Base-by-base conservation (phyloP, 768 basidiomycete genomes). In the Boletales sp. region DNA sequence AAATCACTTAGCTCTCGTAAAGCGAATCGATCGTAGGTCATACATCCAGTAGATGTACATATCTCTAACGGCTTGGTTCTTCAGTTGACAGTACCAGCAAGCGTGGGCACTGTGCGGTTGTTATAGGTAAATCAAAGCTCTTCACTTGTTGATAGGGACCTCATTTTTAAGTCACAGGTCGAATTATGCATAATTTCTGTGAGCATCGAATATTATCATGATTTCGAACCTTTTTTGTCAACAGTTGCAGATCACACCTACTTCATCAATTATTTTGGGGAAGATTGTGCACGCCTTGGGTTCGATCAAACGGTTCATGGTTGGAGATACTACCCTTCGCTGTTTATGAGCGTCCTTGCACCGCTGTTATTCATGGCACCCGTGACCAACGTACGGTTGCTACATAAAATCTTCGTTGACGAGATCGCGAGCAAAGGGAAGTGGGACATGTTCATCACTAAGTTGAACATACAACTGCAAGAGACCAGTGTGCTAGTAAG, bases 391-490 rank as follows among this genome's bases (percentile, higher is more conserved):
- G 61, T 79, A 12, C 65, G 63, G 13, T 56, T 67, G 32, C 51
- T 84, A 41, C 72, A 80, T 44, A 72, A 63, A n/a, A 73, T 80
- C 36, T 83, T 71, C 65, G 71, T 79, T 1, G 82, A 84, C 55
- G 57, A 63, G 0, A 65, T 76, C n/a, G 70, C 75, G 43, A 71
- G 71, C 49, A 60, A 63, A 30, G 59, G 62, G 13, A 62, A 65
- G 11, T 84, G 81, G 80, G 62, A 67, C 4, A 63, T 64, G n/a
- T 76, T 78, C 34, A 68, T 81, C 40, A 48, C 48, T 14, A 74
- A 74, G 21, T 57, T 82, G 28, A 73, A 70, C 25, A 66, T 68
- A 8, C 77, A 84, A 52, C 77, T 80, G 71, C 68, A 76, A 53
- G 76, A 77, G 48, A 74, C 78, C 38, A 77, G 74, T 41, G 74